These are phyloP conservation scores for Cyclotella kingstonii DNA, from an alignment of 108 stramenopile genomes.

Conservation along the genomic window DNA sequence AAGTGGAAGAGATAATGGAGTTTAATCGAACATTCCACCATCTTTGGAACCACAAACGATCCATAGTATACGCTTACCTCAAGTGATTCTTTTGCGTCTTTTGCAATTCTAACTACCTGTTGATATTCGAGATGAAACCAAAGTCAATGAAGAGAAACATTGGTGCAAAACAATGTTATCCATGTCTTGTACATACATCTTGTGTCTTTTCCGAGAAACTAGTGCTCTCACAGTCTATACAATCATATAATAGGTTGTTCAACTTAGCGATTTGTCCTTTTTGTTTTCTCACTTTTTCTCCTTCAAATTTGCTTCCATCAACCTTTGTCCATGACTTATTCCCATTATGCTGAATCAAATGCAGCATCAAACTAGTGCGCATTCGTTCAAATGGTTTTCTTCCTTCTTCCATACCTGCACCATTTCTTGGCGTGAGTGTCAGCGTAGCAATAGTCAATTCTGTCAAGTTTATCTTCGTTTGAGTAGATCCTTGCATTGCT, in stretches of 20 bases:
- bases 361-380: constrained; percentile 43
- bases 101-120: constrained; percentile 14
- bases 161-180: not conserved
- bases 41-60: not conserved
- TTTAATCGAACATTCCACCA: not conserved
- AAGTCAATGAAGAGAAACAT: not conserved
- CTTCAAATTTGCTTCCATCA: constrained; percentile 3
- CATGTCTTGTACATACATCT: not conserved
- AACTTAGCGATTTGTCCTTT: constrained; percentile 28
- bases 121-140: not conserved
- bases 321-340: constrained; percentile 18
- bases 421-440: constrained; percentile 34
- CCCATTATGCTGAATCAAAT: constrained; percentile 37
- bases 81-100: constrained; percentile 28
- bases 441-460: constrained; percentile 41
- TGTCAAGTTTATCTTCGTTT: constrained; percentile 25
- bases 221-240: constrained; percentile 18
- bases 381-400: constrained; percentile 38
- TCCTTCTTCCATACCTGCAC: constrained; percentile 32
- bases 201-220: constrained; percentile 40
- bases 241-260: constrained; percentile 20
- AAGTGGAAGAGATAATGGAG: not conserved
- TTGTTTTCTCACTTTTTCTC: constrained; percentile 9
- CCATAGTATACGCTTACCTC: constrained; percentile 23
- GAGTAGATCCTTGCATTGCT: constrained; percentile 9